Evolutionary conservation across 2,329 filamentous ascomycete species (phyloP), one percentile per base, ranked within the genome.

Genomic region (Aspergillus quadrilineatus): DNA sequence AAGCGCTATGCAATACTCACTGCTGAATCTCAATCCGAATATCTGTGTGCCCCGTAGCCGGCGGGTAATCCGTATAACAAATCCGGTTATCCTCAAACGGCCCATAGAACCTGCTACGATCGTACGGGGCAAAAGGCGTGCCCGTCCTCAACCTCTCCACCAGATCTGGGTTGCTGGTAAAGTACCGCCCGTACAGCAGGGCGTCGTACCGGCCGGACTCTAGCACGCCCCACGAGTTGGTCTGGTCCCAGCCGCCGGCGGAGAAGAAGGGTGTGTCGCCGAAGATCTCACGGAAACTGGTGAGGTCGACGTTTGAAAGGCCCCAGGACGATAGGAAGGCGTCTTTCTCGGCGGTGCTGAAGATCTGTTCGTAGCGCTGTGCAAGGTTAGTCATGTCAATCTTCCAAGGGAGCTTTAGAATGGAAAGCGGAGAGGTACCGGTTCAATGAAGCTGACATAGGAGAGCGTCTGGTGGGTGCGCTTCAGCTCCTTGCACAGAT

Each of bases 361-460:
- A 76, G 37, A 83, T 75, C 64, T 84, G 81, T 56, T 84, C 81
- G 63, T 76, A 83, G 14, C 78, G 74, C 60, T 74, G 42, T 9
- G 3, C 22, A 14, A 6, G 22, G 32, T 30, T 37, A 50, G 37
- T 52, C 22, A 22, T 51, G 56, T 29, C 26, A 14, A 14, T 15
- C 9, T 4, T 1, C 29, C 12, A 44, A 4, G 26, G 2, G 15
- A 9, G 22, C 7, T 8, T 42, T 6, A 7, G 37, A 3, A 10
- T 10, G n/a, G 15, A 12, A 17, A 14, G 47, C 14, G 2, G 42
- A 22, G 22, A 61, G 65, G 53, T 58, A 70, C 67, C 65, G 81
- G 81, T 67, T 84, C 82, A 47, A 85, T 74, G 44, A 84, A 81
- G 69, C 78, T 80, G 14, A 84, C 77, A 59, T 84, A 85, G 2